Evolutionary conservation across 176 grass and related monocot species (phyloP), one percentile per base, ranked within the genome.

Genomic region (Phoenix roebelenii): DNA sequence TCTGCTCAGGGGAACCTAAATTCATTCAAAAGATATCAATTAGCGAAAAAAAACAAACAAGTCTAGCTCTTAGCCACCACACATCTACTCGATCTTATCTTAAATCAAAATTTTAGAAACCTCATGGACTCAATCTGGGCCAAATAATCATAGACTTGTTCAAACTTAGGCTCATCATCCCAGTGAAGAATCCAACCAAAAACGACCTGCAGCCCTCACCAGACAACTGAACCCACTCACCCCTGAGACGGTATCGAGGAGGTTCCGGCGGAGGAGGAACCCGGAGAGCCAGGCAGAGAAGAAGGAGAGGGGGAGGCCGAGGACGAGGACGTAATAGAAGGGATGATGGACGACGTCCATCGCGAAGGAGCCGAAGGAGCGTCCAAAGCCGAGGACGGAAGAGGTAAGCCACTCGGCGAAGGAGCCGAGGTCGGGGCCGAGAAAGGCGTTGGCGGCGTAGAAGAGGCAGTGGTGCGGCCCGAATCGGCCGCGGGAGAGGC

Each of bases 331-430:
- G 79, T 95, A 95, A 67, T 83, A 95, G 54, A 95, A 83, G 5
- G 90, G 90, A 35, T 90, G 74, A 74, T 95, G 90, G 29, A 90
- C 67, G 54, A 64, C 76, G 70, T 81, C 18, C 90, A 95, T 95
- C 74, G 76, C 81, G 52, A 84, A 14, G 70, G 64, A 63, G 15
- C 76, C 74, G 22, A 70, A 57, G 17, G 51, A 66, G 15, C 25
- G 25, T 5, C 57, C 57, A 69, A 28, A 17, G 61, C 51, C 1
- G 19, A 67, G 58, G 15, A 74, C 48, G 26, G 75, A 82, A 35
- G 86, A 95, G 49, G 83, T 55, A 71, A 95, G 76, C 86, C 90
- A 95, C 67, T 95, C 90, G 66, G 74, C 67, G 80, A 95, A 95
- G 74, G 86, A 30, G 20, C 90, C 90, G 3, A 95, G 76, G 74